These are phyloP conservation scores for Pseudohalonectria lignicola DNA, from an alignment of 2,329 filamentous ascomycete genomes.

Conservation along the genomic window DNA sequence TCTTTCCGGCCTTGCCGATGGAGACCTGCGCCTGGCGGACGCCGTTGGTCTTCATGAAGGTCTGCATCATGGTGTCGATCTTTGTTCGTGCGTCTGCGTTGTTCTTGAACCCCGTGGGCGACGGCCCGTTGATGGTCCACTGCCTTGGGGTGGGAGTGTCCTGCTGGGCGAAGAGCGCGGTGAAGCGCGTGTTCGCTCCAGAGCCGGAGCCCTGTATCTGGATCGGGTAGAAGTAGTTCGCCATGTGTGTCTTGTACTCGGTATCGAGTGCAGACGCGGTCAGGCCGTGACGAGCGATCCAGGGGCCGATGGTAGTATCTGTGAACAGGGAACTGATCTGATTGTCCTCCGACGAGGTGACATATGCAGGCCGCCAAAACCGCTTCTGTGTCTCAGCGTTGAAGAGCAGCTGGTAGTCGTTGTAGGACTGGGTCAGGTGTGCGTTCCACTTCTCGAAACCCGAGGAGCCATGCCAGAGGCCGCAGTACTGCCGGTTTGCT, in stretches of 20 bases:
- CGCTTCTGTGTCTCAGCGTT: constrained; percentile 1
- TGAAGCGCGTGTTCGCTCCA: background rate
- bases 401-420: background rate
- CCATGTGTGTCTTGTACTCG: background rate
- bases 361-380: constrained; percentile 1
- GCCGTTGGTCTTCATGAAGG: constrained; percentile 2
- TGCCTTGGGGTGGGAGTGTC: background rate
- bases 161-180: constrained; percentile 1
- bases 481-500: background rate
- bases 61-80: background rate
- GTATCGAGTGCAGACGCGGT: background rate
- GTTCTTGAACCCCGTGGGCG: background rate
- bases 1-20: background rate
- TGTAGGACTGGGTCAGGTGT: background rate
- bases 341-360: constrained; percentile 1
- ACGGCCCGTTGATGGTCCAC: constrained; percentile 1
- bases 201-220: constrained; percentile 1
- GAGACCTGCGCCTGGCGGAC: constrained; percentile 1
- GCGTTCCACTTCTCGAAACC: background rate
- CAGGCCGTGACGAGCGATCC: background rate
- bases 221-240: background rate
- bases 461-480: background rate
- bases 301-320: background rate
- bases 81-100: background rate
- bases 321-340: background rate